Percentiles rank a stretch among this genome's conserved stretches.
Evolutionary conservation across 2,329 filamentous ascomycete genomes (phyloP).

Genomic region (Zymoseptoria brevis): DNA sequence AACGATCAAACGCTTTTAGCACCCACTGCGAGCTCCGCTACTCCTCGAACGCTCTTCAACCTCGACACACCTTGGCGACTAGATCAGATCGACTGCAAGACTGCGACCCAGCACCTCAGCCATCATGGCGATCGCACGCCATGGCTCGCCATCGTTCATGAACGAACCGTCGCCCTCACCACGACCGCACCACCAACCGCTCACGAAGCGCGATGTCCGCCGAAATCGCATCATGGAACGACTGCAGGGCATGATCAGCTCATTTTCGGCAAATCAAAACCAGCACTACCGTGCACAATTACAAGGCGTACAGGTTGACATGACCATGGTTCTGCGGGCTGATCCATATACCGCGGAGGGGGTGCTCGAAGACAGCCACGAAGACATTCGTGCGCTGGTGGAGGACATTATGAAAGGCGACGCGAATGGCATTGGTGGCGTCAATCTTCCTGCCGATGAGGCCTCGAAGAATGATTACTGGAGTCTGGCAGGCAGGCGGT

Average conservation of each 20-base stretch:
- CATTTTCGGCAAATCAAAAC: slow-evolving; percentile 74
- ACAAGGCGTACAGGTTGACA: slow-evolving; percentile 84
- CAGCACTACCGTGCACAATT: slow-evolving; percentile 81
- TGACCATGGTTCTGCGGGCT: slow-evolving; percentile 74
- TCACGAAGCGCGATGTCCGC: slow-evolving; percentile 85
- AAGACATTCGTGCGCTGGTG: slow-evolving; percentile 59
- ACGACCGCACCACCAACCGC: slow-evolving; percentile 40
- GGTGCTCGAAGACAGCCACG: slow-evolving; percentile 57
- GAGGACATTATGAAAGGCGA: slow-evolving; percentile 30
- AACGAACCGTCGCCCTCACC: slow-evolving; percentile 17
- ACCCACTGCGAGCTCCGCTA: not conserved
- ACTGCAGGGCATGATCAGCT: slow-evolving; percentile 64
- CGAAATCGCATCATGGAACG: slow-evolving; percentile 75
- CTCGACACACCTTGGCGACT: not conserved
- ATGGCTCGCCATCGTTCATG: slow-evolving; percentile 17
- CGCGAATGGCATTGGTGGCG: slow-evolving; percentile 24
- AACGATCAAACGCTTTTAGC: not conserved
- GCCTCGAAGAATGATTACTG: slow-evolving; percentile 61
- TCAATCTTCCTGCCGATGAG: slow-evolving; percentile 33
- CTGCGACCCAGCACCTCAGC: not conserved
- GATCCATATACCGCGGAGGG: slow-evolving; percentile 64
- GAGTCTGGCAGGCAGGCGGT: slow-evolving; percentile 65
- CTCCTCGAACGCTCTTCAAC: not conserved
- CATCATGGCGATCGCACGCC: slow-evolving; percentile 17
- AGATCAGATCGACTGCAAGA: not conserved